These are phyloP conservation scores for Penicillium oxalicum DNA, from an alignment of 2,329 filamentous ascomycete genomes.

Conservation along the genomic window DNA sequence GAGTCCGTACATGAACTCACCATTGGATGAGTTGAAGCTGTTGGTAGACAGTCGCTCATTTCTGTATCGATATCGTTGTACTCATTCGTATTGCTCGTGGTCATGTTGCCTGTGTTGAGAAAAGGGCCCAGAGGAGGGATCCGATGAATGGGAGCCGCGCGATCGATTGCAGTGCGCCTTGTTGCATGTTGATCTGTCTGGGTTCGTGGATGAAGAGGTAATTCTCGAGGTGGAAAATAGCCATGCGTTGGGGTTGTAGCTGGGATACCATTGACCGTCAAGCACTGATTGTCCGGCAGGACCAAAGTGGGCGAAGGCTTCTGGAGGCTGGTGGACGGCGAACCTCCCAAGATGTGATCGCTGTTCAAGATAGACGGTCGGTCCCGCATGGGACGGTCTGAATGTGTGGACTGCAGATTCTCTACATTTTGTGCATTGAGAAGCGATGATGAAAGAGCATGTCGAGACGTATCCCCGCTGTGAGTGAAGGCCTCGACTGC, in stretches of 20 bases:
- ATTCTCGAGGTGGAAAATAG: constrained; percentile 19
- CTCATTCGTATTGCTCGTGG: constrained; percentile 4
- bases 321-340: constrained; percentile 15
- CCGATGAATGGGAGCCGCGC: not conserved
- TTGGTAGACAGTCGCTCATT: constrained; percentile 11
- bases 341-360: constrained; percentile 17
- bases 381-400: no score
- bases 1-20: not conserved
- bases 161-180: not conserved
- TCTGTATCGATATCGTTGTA: constrained; percentile 12
- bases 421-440: no score
- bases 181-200: not conserved
- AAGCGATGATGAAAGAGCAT: no score
- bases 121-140: constrained; percentile 37
- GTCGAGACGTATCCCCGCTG: no score
- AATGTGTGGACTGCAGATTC: no score
- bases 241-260: constrained; percentile 26
- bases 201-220: not conserved
- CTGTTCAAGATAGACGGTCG: not conserved
- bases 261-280: constrained; percentile 28
- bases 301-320: constrained; percentile 26
- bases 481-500: no score
- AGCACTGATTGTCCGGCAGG: constrained; percentile 24
- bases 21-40: not conserved
- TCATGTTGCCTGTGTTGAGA: constrained; percentile 30